These are phyloP conservation scores for Candida insectorum DNA, from an alignment of 805 yeast genomes.

Conservation along the genomic window DNA sequence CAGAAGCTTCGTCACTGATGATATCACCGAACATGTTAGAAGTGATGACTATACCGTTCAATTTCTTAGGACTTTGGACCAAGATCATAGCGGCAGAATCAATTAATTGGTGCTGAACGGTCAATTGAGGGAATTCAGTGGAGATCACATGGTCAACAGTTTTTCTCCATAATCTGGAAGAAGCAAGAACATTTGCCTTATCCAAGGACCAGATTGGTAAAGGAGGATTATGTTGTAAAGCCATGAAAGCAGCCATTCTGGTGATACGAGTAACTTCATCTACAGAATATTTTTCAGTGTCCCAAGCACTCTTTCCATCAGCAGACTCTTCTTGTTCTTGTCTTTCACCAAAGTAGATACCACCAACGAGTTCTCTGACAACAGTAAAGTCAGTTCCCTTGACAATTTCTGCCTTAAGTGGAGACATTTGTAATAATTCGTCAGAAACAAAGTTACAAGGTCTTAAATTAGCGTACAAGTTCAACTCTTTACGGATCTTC, in stretches of 20 bases:
- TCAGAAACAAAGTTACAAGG: conserved; percentile 94
- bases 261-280: conserved; percentile 93
- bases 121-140: conserved; percentile 87
- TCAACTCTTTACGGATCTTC: conserved; percentile 90
- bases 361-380: conserved; percentile 96
- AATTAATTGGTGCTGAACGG: conserved; percentile 88
- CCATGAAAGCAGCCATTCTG: conserved; percentile 97
- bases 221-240: conserved; percentile 91
- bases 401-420: conserved; percentile 80
- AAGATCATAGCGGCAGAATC: conserved; percentile 99
- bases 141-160: conserved; percentile 82
- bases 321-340: conserved; percentile 79
- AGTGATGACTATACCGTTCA: conserved; percentile 91
- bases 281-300: conserved; percentile 88
- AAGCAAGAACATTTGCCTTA: conserved; percentile 95
- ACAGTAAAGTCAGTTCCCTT: conserved; percentile 89
- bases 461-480: conserved; percentile 91
- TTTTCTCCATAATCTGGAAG: conserved; percentile 94
- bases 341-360: conserved; percentile 96
- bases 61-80: conserved; percentile 83
- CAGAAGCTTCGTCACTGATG: conserved; percentile 96
- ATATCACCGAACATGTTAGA: conserved; percentile 98
- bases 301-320: conserved; percentile 74
- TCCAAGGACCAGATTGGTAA: conserved; percentile 94
- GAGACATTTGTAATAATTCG: conserved; percentile 77